A percentile compares a stretch with the other conserved stretches of the same genome.
Conservation (phyloP, 2,329 filamentous ascomycete genomes). For the Sporothrix schenckii region DNA sequence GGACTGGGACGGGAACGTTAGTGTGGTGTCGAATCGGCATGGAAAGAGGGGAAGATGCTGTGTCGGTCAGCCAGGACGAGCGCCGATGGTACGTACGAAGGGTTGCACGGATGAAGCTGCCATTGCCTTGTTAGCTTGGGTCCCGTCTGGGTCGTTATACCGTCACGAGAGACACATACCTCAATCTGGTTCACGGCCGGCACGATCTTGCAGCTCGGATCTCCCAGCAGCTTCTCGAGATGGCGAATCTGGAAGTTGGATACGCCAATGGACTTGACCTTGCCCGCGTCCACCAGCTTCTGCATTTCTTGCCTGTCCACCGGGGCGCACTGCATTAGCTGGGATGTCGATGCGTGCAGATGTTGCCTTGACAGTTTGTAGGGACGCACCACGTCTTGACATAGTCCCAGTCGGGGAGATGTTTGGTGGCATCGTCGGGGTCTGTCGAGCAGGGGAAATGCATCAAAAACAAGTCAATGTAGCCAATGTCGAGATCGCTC, state of each 20-base stretch:
- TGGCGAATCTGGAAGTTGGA: constrained; percentile 33
- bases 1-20: constrained; percentile 39
- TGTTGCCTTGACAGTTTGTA: too few species aligned
- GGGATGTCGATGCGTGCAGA: too few species aligned
- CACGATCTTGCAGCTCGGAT: constrained; percentile 47
- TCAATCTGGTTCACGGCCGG: constrained; percentile 66
- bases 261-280: constrained; percentile 34
- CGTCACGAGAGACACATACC: constrained; percentile 34
- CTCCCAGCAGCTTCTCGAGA: constrained; percentile 47
- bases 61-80: too few species aligned
- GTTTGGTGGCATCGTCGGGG: constrained; percentile 30
- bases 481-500: constrained; percentile 27
- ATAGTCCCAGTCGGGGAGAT: constrained; percentile 26
- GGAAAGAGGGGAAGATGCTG: too few species aligned
- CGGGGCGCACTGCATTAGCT: too few species aligned
- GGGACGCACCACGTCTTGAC: constrained; percentile 31
- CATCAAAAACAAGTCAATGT: constrained; percentile 34
- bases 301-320: constrained; percentile 31
- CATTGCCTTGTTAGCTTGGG: neutral
- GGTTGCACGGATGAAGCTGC: constrained; percentile 22
- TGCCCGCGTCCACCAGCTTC: constrained; percentile 32
- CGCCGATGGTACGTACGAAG: neutral
- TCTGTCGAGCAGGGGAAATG: constrained; percentile 32
- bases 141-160: neutral
- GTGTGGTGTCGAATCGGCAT: too few species aligned